Percentiles rank a stretch among this genome's conserved stretches.
phyloP scores from a whole-genome alignment of 192 early-diverging fungal species.

The Podila verticillata region DNA sequence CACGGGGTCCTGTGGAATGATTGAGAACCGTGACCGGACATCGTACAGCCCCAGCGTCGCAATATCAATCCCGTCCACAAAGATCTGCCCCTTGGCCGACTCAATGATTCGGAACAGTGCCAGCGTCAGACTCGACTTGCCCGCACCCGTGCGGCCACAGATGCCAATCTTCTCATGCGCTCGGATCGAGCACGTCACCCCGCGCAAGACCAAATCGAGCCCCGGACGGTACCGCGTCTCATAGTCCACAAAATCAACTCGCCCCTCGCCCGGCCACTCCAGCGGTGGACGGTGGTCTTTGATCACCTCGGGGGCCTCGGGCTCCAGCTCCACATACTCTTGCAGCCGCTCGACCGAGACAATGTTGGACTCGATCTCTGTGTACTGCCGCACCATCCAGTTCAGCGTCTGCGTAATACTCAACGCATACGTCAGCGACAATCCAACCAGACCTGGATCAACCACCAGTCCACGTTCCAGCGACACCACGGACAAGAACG shows the following conservation, averaged over 20 bases:
- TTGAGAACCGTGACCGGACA: constrained; percentile 70
- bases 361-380: constrained; percentile 88
- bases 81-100: constrained; percentile 62
- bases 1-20: constrained; percentile 85
- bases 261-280: constrained; percentile 83
- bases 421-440: constrained; percentile 76
- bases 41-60: constrained; percentile 66
- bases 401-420: constrained; percentile 85
- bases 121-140: constrained; percentile 62
- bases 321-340: constrained; percentile 83
- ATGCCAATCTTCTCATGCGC: constrained; percentile 82
- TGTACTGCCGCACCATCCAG: constrained; percentile 88
- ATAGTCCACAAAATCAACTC: constrained; percentile 79
- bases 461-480: constrained; percentile 61
- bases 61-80: constrained; percentile 55
- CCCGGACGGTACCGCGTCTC: constrained; percentile 85
- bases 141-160: constrained; percentile 63
- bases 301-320: constrained; percentile 83
- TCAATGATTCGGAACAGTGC: constrained; percentile 64
- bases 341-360: constrained; percentile 84
- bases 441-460: constrained; percentile 79
- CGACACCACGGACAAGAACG: constrained; percentile 76
- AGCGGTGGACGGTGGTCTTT: constrained; percentile 60
- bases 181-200: constrained; percentile 62
- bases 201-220: constrained; percentile 80